phyloP scores from a whole-genome alignment of 106 monocot genomes.

The Triglochin maritima region DNA sequence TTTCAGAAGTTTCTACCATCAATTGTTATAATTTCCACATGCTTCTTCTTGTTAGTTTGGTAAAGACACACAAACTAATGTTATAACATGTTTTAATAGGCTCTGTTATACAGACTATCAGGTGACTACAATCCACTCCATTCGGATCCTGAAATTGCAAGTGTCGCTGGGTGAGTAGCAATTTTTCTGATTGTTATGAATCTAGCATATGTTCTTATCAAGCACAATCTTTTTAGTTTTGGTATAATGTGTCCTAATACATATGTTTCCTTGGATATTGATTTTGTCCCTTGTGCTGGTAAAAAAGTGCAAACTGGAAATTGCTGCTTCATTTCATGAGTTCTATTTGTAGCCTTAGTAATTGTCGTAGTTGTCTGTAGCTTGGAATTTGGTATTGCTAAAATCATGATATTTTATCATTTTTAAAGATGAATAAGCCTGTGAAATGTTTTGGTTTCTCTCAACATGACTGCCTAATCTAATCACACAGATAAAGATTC shows the following conservation, averaged over 20 bases:
- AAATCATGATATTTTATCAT: not conserved
- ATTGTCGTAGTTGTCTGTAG: too few relatives aligned
- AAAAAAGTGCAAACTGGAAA: not conserved
- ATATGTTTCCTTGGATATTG: not conserved
- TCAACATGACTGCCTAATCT: not conserved
- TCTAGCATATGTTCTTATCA: too few relatives aligned
- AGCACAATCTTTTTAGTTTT: too few relatives aligned
- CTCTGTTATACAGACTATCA: conserved; percentile 79
- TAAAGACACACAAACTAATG: not conserved
- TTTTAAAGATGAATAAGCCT: not conserved
- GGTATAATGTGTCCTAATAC: too few relatives aligned
- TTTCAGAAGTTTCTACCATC: too few relatives aligned
- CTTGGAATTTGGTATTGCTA: not conserved
- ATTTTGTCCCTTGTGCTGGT: not conserved
- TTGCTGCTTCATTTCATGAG: not conserved
- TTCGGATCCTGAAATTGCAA: conserved; percentile 78
- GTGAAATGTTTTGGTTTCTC: not conserved
- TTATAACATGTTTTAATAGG: conserved; percentile 34
- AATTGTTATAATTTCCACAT: not conserved
- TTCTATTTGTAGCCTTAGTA: too few relatives aligned
- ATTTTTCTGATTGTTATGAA: not conserved
- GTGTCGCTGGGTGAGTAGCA: conserved; percentile 66
- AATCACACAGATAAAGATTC: not conserved
- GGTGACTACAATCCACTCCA: conserved; percentile 98
- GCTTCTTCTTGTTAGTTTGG: not conserved